Base-by-base conservation (phyloP, 2,329 filamentous ascomycete genomes). In the Xylaria sp. region DNA sequence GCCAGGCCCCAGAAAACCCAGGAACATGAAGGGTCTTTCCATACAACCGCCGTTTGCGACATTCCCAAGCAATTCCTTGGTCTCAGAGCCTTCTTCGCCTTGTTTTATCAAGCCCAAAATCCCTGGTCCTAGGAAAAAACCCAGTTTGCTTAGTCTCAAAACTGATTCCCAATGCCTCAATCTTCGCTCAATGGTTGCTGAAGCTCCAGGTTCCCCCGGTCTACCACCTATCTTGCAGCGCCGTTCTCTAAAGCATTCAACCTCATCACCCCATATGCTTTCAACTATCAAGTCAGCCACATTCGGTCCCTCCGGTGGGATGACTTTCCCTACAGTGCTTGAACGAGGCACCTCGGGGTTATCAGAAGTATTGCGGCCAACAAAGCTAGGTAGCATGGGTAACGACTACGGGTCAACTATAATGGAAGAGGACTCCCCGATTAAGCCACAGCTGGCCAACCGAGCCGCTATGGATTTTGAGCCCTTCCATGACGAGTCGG, bases 11-110 rank as follows among this genome's bases (percentile, higher is more conserved):
- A 86, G 91, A 74, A 90, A 91, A 75, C 86, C 87, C n/a, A 90
- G 92, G 66, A 96, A 96, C 76, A 90, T 94, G 81, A 96, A 96
- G 80, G 92, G 92, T 45, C 84, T 96, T 4, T 94, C 91, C 1
- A 92, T 96, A 53, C 92, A 94, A 75, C 89, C 85, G 61, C 90
- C 83, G 0, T 83, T 86, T 56, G 80, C 80, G 12, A 76, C 80
- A 56, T 80, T 81, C 43, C 80, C 84, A 9, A 81, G 85, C 75
- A 78, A 86, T 72, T 80, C 83, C 10, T 80, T 87, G 62, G 82
- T 85, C 12, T 89, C 90, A 0, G 91, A 92, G 46, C 91, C 92
- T 7, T 84, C 88, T 2, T 93, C 91, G 2, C 91, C 91, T 4
- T 89, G 89, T 1, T 96, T 96, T 76, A 93, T 94, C 75, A 94